Percentiles rank a stretch among this genome's conserved stretches.
phyloP scores from a whole-genome alignment of 768 basidiomycete genomes.

The Lactarius quietus region DNA sequence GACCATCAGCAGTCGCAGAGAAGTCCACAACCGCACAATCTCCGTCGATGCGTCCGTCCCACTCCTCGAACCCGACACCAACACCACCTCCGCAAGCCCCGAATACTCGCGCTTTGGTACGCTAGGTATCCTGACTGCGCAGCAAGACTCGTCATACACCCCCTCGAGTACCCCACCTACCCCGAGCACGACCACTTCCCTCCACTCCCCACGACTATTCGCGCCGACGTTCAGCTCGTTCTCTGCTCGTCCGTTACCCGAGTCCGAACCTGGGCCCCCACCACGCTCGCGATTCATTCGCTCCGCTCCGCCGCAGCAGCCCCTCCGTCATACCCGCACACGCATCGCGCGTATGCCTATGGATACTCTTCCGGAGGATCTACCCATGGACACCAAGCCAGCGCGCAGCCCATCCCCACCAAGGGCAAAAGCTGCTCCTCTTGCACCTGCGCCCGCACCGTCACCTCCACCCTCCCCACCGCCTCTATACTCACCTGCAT shows the following conservation, averaged over 20 bases:
- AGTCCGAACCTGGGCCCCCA: constrained; percentile 7
- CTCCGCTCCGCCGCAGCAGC: constrained; percentile 10
- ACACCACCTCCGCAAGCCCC: not conserved
- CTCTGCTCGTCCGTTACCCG: constrained; percentile 3
- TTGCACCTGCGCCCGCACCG: not conserved
- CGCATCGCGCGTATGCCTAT: constrained; percentile 21
- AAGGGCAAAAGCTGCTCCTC: not conserved
- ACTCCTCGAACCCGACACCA: constrained; percentile 19
- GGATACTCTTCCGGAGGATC: constrained; percentile 25
- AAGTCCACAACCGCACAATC: constrained; percentile 13
- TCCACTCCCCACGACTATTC: constrained; percentile 10
- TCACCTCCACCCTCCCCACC: not conserved
- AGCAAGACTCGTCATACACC: not conserved
- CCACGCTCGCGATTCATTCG: constrained; percentile 4
- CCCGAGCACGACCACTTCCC: not conserved
- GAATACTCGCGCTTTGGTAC: constrained; percentile 1
- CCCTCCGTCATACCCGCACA: constrained; percentile 21
- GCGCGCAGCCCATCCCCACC: constrained; percentile 10
- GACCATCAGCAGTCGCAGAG: constrained; percentile 8
- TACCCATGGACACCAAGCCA: not conserved
- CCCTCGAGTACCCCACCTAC: not conserved
- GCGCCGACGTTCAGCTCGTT: constrained; percentile 12
- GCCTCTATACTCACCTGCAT: not conserved
- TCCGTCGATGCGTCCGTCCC: constrained; percentile 25
- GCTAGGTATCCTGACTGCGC: not conserved